Evolutionary conservation across 2,329 filamentous ascomycete species (phyloP), one percentile per base, ranked within the genome.

Genomic region (Trichoderma citrinoviride): DNA sequence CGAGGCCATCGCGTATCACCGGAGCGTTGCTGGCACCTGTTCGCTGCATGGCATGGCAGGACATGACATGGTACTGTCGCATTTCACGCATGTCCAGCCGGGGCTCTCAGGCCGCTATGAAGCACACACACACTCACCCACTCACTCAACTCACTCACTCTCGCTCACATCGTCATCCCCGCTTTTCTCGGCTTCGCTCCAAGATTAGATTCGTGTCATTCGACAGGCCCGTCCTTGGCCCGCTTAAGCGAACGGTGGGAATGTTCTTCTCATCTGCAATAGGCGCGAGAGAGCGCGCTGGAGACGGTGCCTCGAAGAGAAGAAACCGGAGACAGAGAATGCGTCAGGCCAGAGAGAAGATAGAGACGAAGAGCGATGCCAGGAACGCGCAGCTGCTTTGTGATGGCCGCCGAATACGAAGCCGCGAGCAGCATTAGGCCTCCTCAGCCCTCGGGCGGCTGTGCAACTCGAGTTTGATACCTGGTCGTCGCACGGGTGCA

Each of bases 1-100:
- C 17, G 55, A 58, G 55, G 43, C 43, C 37, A 44, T 52, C 33
- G 47, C 58, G 58, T 53, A 61, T 61, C 58, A 53, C 58, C 37
- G 41, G 25, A 15, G 55, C 27, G 27, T 58, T 46, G 55, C 54
- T 56, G 27, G 21, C 46, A 23, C 21, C 17, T 53, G 49, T 53
- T 37, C 25, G 33, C 27, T 44, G 58, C 58, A 61, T 52, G 58
- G 47, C 58, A 53, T 61, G 47, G 27, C 15, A 23, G 27, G 29
- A 29, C 33, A 54, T 41, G 52, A 19, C 53, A 40, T 54, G 33
- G 50, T 33, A 40, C n/a, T n/a, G n/a, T 43, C 6, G 33, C 52
- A 46, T 57, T 46, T 57, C 54, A 33, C 41, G 54, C 54, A 57
- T 57, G 54, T 15, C 41, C 54, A 33, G 33, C 33, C 33, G 41